These are phyloP conservation scores for Kazachstania taianensis DNA, from an alignment of 805 yeast species.

Conservation along the genomic window DNA sequence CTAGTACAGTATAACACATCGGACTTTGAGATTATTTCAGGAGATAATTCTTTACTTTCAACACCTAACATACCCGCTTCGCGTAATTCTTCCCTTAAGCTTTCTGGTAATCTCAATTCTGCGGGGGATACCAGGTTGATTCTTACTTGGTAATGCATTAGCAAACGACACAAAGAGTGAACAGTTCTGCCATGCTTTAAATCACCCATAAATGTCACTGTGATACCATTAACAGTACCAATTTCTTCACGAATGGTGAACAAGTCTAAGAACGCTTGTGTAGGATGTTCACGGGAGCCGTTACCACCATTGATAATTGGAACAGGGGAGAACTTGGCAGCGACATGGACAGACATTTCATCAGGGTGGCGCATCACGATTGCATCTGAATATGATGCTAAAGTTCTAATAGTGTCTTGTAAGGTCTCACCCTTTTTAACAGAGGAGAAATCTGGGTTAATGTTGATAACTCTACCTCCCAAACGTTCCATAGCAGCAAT, in stretches of 20 bases:
- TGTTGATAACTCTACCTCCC: conserved; percentile 93
- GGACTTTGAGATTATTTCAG: conserved; percentile 76
- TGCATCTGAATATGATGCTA: conserved; percentile 94
- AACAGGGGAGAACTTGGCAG: conserved; percentile 92
- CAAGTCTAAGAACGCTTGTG: conserved; percentile 94
- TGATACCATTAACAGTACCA: conserved; percentile 96
- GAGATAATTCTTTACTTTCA: conserved; percentile 71
- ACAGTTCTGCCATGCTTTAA: conserved; percentile 97
- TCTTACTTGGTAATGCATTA: conserved; percentile 86
- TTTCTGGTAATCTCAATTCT: conserved; percentile 75
- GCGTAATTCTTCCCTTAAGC: conserved; percentile 54
- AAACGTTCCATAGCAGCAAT: conserved; percentile 99
- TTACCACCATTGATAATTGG: conserved; percentile 98
- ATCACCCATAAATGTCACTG: conserved; percentile 98
- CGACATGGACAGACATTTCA: conserved; percentile 83
- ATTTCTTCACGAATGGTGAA: conserved; percentile 98
- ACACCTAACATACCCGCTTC: conserved; percentile 57
- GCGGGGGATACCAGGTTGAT: conserved; percentile 86
- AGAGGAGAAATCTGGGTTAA: conserved; percentile 78
- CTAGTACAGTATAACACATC: conserved; percentile 97
- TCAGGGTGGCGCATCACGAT: conserved; percentile 94
- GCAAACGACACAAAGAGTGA: conserved; percentile 84
- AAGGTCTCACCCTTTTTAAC: conserved; percentile 97
- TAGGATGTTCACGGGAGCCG: conserved; percentile 96
- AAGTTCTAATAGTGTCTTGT: conserved; percentile 90